Evolutionary conservation across 441 rosid species (phyloP), one percentile per base, ranked within the genome.

Genomic region (Pelargonium australe): DNA sequence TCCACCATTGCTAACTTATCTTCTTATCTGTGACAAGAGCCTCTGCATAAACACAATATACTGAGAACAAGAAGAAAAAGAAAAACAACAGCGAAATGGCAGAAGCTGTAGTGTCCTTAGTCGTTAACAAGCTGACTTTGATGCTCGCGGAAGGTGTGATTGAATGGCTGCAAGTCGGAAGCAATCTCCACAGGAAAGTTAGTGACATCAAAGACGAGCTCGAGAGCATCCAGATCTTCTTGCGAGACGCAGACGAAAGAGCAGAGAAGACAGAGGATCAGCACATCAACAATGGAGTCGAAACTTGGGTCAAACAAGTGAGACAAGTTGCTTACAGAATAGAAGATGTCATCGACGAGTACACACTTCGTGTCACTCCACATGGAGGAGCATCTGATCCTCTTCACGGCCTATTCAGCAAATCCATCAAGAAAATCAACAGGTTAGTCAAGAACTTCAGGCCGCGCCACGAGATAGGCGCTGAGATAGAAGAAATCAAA

Each of bases 261-360:
- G 67, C 23, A 19, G 65, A 31, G 7, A 28, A 4, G 3, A 68
- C 28, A 20, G 68, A 53, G 19, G 64, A 11, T 13, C 23, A 55
- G 2, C 12, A 1, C 7, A 25, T 11, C 67, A 28, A 10, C n/a
- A 7, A 20, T 6, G 40, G 53, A 12, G 19, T 23, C 34, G 25
- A 14, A 47, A 34, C 51, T 14, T 58, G 64, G 72, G 80, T 73
- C 28, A 67, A 43, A 65, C 74, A 70, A 20, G 34, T 67, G 17
- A 63, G 77, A 58, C 70, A 67, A 25, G 47, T 47, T 11, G 72
- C 72, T 3, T 70, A 53, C 45, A 44, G 57, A 1, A 73, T 73
- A 3, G 77, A 77, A 63, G 80, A 77, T 60, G 68, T 66, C 17
- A 47, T 74, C 4, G 68, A 68, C 17, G 68, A 73, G 67, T 76